A percentile compares a stretch with the other conserved stretches of the same genome.
Conservation (phyloP, 2,329 filamentous ascomycete species). For the Teratosphaeria nubilosa region DNA sequence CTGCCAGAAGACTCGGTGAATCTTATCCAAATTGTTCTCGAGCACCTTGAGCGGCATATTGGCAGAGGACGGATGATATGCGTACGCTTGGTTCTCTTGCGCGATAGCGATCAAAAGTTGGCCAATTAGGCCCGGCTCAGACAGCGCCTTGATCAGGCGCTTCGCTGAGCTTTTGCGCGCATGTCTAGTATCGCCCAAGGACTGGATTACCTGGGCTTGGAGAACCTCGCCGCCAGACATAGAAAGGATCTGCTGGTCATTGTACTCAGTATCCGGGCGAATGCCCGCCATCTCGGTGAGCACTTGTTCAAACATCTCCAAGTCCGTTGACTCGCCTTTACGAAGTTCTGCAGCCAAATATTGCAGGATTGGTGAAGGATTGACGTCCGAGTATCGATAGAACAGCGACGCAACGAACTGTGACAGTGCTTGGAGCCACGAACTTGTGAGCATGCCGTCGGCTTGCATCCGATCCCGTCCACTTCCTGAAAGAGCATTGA, state of each 20-base stretch:
- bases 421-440: constrained; percentile 83
- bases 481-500: constrained; percentile 56
- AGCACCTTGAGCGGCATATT: constrained; percentile 81
- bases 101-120: constrained; percentile 82
- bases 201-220: constrained; percentile 68
- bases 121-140: constrained; percentile 66
- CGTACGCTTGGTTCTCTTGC: constrained; percentile 79
- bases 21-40: constrained; percentile 79
- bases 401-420: constrained; percentile 88
- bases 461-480: constrained; percentile 50
- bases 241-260: constrained; percentile 73
- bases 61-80: constrained; percentile 61
- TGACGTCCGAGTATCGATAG: constrained; percentile 72
- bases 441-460: constrained; percentile 67
- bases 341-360: constrained; percentile 81
- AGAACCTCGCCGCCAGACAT: constrained; percentile 80
- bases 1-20: constrained; percentile 73
- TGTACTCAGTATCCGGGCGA: constrained; percentile 75
- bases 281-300: constrained; percentile 91
- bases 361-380: constrained; percentile 73
- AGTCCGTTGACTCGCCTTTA: constrained; percentile 73
- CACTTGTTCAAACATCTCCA: constrained; percentile 84
- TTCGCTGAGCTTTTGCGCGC: constrained; percentile 57
- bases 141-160: constrained; percentile 68
- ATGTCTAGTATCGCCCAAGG: constrained; percentile 72